phyloP scores from a whole-genome alignment of 1,284 basidiomycete species.

The Fomitopsis schrenkii region DNA sequence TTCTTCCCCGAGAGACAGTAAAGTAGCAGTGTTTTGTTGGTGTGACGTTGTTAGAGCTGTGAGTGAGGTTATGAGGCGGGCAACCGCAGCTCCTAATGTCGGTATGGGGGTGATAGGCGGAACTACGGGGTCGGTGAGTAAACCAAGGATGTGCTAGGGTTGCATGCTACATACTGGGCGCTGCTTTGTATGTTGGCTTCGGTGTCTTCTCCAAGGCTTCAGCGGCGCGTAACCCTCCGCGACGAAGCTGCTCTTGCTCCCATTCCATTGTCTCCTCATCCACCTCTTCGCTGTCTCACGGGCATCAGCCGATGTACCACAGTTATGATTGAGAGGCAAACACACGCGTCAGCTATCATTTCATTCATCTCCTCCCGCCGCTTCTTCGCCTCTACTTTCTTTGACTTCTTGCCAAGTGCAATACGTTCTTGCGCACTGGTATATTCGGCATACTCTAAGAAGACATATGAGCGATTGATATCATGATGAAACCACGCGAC shows the following conservation, averaged over 20 bases:
- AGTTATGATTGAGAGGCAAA: conserved; percentile 12
- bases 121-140: conserved; percentile 39
- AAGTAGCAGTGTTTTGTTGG: conserved; percentile 55
- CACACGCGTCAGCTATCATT: conserved; percentile 83
- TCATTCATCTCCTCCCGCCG: conserved; percentile 77
- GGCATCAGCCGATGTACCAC: conserved; percentile 8
- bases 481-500: conserved; percentile 14
- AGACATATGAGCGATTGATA: neutral
- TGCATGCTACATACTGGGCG: conserved; percentile 58
- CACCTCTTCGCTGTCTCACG: conserved; percentile 60
- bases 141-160: neutral
- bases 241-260: conserved; percentile 83
- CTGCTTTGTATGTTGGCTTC: conserved; percentile 66
- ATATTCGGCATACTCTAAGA: conserved; percentile 80
- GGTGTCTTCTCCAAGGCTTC: conserved; percentile 27
- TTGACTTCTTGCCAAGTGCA: conserved; percentile 82
- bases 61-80: conserved; percentile 60
- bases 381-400: conserved; percentile 70
- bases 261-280: conserved; percentile 90
- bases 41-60: conserved; percentile 70
- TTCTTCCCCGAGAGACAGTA: conserved; percentile 65
- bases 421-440: conserved; percentile 87
- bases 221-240: conserved; percentile 55
- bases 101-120: conserved; percentile 58
- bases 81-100: conserved; percentile 49